These are phyloP conservation scores for Vigna unguiculata DNA, from an alignment of 306 rosid species.

Conservation along the genomic window DNA sequence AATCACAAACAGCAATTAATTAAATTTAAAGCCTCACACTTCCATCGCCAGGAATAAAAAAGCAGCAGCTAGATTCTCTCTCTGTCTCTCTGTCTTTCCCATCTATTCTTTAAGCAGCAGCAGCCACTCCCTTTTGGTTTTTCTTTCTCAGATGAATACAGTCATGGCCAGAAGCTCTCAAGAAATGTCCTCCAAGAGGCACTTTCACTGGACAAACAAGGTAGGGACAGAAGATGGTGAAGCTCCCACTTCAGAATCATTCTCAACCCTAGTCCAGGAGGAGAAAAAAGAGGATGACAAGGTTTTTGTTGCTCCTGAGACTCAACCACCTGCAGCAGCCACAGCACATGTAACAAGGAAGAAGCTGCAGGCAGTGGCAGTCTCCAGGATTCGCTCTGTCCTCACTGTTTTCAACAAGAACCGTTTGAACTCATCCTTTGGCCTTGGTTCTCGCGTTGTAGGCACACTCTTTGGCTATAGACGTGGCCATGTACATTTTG, in stretches of 20 bases:
- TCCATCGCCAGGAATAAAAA: conserved; percentile 38
- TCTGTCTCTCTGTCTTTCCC: conserved; percentile 38
- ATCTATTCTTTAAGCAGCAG: conserved; percentile 47
- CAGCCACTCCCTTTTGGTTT: conserved; percentile 28
- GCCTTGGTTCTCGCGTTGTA: conserved; percentile 74
- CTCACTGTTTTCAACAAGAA: conserved; percentile 67
- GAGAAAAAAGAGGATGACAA: conserved; percentile 44
- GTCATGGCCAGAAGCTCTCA: conserved; percentile 64
- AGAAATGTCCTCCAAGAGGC: conserved; percentile 79
- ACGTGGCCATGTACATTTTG: conserved; percentile 89
- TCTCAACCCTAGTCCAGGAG: conserved; percentile 44
- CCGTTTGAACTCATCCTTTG: conserved; percentile 52
- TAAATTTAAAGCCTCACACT: conserved; percentile 45
- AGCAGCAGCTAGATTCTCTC: conserved; percentile 45
- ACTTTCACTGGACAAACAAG: conserved; percentile 87
- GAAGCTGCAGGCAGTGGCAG: conserved; percentile 66
- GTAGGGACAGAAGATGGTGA: conserved; percentile 71
- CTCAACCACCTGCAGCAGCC: conserved; percentile 25
- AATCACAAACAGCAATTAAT: conserved; percentile 52
- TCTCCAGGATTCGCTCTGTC: conserved; percentile 67
- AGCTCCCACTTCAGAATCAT: conserved; percentile 53
- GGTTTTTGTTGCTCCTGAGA: conserved; percentile 14
- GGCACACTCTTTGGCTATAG: conserved; percentile 89
- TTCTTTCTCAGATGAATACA: conserved; percentile 59
- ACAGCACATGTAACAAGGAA: conserved; percentile 49